Conservation (phyloP, 495 filamentous ascomycete species). For the Eremomyces bilateralis region DNA sequence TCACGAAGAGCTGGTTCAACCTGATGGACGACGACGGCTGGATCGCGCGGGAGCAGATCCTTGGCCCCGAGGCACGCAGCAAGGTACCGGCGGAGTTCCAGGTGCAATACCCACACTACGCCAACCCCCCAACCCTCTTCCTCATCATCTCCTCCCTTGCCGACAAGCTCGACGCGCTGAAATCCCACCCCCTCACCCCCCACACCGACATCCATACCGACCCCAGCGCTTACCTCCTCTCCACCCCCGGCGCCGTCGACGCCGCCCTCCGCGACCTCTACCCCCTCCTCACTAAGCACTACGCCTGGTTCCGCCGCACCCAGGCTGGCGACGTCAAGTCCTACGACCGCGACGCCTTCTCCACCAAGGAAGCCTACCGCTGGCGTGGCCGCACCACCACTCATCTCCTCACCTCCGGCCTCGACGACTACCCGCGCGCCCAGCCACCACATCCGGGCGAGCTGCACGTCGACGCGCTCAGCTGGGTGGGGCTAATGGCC, state of each 20-base stretch:
- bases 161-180: constrained; percentile 32
- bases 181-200: not conserved
- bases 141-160: constrained; percentile 66
- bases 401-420: constrained; percentile 77
- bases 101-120: constrained; percentile 90
- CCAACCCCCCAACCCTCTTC: constrained; percentile 94
- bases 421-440: constrained; percentile 88
- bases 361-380: constrained; percentile 72
- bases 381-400: constrained; percentile 80
- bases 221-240: no score
- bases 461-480: constrained; percentile 84
- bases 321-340: constrained; percentile 76
- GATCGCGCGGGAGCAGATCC: constrained; percentile 93
- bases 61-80: constrained; percentile 81
- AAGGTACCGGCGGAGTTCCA: constrained; percentile 95
- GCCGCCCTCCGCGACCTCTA: constrained; percentile 66
- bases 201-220: constrained; percentile 11
- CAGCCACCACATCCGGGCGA: constrained; percentile 97
- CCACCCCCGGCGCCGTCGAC: constrained; percentile 42
- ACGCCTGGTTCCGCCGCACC: constrained; percentile 83
- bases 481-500: constrained; percentile 93
- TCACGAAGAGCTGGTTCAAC: constrained; percentile 88
- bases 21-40: constrained; percentile 94
- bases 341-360: constrained; percentile 76
- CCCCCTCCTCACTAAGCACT: constrained; percentile 79